These are phyloP conservation scores for Botrytis fragariae DNA, from an alignment of 2,329 filamentous ascomycete genomes.

Conservation along the genomic window DNA sequence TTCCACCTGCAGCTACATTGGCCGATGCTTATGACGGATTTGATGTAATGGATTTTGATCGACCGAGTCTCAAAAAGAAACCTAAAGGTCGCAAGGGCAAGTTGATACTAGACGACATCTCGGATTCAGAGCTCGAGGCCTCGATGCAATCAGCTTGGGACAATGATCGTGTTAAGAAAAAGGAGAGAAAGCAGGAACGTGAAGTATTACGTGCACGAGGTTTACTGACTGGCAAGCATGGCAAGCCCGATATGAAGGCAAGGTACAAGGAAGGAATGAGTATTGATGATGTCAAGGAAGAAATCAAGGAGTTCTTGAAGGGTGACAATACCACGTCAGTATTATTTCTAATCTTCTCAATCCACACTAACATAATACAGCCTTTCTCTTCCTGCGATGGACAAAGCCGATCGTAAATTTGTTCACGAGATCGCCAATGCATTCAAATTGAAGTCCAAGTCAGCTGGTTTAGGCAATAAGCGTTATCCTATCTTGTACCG, in stretches of 20 bases:
- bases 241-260: constrained; percentile 55
- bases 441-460: constrained; percentile 81
- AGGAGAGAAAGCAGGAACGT: constrained; percentile 65
- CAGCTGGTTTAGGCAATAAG: constrained; percentile 67
- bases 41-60: constrained; percentile 81
- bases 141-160: constrained; percentile 59
- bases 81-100: constrained; percentile 60
- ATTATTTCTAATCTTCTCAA: not conserved
- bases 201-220: constrained; percentile 66
- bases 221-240: constrained; percentile 57
- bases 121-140: constrained; percentile 65
- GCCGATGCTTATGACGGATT: constrained; percentile 61
- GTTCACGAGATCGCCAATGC: constrained; percentile 76
- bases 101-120: constrained; percentile 52
- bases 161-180: constrained; percentile 70
- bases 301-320: constrained; percentile 70
- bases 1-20: constrained; percentile 54
- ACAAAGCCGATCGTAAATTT: constrained; percentile 70
- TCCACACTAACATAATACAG: constrained; percentile 44
- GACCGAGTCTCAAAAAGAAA: constrained; percentile 63
- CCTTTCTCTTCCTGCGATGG: constrained; percentile 78
- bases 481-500: constrained; percentile 78
- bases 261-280: constrained; percentile 74
- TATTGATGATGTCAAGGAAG: constrained; percentile 66
- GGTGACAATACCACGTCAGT: constrained; percentile 61